Percentiles rank a stretch among this genome's conserved stretches.
Conservation (phyloP, 257 asterid genomes). For the Capsicum chinense region DNA sequence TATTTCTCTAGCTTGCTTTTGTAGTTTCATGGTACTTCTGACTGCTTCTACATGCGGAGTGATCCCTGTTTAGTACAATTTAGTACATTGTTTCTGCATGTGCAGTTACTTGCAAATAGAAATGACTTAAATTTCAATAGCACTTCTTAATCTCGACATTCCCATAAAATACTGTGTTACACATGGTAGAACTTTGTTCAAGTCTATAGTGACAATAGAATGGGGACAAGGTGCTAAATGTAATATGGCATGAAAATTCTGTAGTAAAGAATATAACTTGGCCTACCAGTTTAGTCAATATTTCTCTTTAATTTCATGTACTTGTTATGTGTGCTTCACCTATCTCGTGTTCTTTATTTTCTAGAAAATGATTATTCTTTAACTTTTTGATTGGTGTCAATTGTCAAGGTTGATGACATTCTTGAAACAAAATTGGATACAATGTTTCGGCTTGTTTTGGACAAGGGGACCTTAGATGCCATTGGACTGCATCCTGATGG, state of each 20-base stretch:
- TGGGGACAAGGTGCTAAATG: not conserved
- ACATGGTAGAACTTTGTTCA: not conserved
- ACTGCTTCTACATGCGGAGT: not conserved
- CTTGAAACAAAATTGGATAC: constrained; percentile 86
- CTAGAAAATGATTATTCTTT: not conserved
- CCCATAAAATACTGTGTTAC: not conserved
- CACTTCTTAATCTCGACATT: not conserved
- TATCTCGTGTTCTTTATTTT: not conserved
- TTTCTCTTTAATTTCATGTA: not conserved
- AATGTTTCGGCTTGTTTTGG: constrained; percentile 83
- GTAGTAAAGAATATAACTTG: not conserved
- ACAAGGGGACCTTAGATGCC: constrained; percentile 97
- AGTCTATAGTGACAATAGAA: not conserved
- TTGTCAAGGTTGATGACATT: constrained; percentile 87
- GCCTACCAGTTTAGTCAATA: not conserved
- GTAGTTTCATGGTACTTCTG: constrained; percentile 9
- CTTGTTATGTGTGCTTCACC: not conserved
- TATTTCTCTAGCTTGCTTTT: not conserved
- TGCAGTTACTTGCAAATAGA: not conserved
- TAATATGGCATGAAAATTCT: not conserved
- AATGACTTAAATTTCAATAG: constrained; percentile 1
- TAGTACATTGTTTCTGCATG: not conserved
- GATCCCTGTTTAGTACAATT: not conserved
- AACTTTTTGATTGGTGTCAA: constrained; percentile 42
- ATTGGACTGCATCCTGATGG: constrained; percentile 99